Percentiles rank a stretch among this genome's conserved stretches.
Conservation (phyloP, 2,329 filamentous ascomycete species). For the Phyllosticta ampelicida region DNA sequence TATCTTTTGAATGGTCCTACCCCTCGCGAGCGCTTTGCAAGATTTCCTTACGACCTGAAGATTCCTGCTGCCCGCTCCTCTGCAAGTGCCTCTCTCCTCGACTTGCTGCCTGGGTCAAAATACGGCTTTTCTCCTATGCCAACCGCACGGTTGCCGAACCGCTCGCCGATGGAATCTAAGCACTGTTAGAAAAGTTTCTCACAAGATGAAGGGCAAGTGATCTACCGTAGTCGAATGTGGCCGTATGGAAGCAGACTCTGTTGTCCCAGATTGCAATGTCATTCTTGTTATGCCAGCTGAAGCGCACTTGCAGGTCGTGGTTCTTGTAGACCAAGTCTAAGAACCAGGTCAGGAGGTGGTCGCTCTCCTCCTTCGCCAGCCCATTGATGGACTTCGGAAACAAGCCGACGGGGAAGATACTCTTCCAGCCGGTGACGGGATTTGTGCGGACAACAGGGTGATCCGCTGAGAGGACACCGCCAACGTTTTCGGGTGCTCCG, state of each 20-base stretch:
- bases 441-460: conserved; percentile 52
- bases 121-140: conserved; percentile 46
- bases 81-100: conserved; percentile 33
- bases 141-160: conserved; percentile 44
- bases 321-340: conserved; percentile 34
- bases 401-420: conserved; percentile 34
- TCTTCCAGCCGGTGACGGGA: conserved; percentile 53
- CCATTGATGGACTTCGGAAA: conserved; percentile 30
- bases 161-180: conserved; percentile 34
- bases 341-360: conserved; percentile 34
- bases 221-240: conserved; percentile 49
- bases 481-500: conserved; percentile 46
- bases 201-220: too few species aligned
- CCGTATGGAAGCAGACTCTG: conserved; percentile 47
- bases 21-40: neutral
- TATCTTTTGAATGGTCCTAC: too few species aligned
- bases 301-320: conserved; percentile 41
- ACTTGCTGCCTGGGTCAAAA: conserved; percentile 40
- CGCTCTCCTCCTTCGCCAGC: conserved; percentile 33
- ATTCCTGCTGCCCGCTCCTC: neutral
- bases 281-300: conserved; percentile 40
- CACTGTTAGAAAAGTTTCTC: too few species aligned
- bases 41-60: neutral
- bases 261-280: conserved; percentile 58
- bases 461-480: conserved; percentile 37